Evolutionary conservation across 2,329 filamentous ascomycete genomes (phyloP).

Genomic region (Ophiostoma piceae): DNA sequence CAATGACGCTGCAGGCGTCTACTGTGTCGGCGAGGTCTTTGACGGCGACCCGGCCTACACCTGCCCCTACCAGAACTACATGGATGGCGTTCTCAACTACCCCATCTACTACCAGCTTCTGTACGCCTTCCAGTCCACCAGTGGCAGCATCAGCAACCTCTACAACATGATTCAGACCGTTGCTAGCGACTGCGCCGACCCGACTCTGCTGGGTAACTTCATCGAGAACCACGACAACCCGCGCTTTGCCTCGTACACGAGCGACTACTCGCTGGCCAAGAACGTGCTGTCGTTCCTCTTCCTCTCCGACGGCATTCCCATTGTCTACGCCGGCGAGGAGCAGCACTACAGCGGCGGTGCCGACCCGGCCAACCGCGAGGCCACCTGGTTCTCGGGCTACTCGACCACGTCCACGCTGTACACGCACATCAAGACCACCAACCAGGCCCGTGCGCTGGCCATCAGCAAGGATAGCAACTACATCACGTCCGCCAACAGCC

Average conservation of each 20-base stretch:
- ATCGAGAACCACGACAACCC: constrained; percentile 56
- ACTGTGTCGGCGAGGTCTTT: constrained; percentile 56
- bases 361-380: constrained; percentile 52
- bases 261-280: constrained; percentile 52
- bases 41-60: constrained; percentile 49
- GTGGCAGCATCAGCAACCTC: constrained; percentile 38
- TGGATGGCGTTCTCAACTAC: constrained; percentile 58
- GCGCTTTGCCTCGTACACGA: constrained; percentile 48
- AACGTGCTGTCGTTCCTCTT: constrained; percentile 52
- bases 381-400: constrained; percentile 52
- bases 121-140: constrained; percentile 34
- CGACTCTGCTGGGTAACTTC: constrained; percentile 46
- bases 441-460: constrained; percentile 31
- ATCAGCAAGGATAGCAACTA: constrained; percentile 29
- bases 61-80: constrained; percentile 47
- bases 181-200: constrained; percentile 39
- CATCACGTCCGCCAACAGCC: constrained; percentile 24
- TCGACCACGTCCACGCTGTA: constrained; percentile 45
- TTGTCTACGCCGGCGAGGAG: constrained; percentile 62
- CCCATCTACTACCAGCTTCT: constrained; percentile 41
- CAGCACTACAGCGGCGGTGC: constrained; percentile 50
- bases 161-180: constrained; percentile 38
- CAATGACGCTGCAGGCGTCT: constrained; percentile 50
- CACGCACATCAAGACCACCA: constrained; percentile 38
- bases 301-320: constrained; percentile 47